Conservation (phyloP, 2,329 filamentous ascomycete species). For the Calycina herbarum region DNA sequence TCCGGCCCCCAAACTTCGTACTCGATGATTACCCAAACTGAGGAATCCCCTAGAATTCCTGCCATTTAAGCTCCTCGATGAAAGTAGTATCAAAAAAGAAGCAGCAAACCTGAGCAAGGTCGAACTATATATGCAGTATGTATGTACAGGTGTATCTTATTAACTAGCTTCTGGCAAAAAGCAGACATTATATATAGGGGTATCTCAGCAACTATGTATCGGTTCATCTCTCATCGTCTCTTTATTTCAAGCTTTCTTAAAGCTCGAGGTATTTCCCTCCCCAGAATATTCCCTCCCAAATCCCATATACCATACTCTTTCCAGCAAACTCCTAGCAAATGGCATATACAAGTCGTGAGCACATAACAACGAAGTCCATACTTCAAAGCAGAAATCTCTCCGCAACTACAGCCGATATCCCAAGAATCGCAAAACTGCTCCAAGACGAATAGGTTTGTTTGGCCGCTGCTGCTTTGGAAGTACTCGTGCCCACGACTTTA, state of each 20-base stretch:
- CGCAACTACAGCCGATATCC: conserved; percentile 20
- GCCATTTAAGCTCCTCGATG: no score
- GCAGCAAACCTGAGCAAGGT: no score
- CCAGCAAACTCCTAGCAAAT: conserved; percentile 3
- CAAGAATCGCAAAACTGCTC: conserved; percentile 21
- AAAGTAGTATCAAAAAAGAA: no score
- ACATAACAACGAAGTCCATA: neutral
- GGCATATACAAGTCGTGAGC: neutral
- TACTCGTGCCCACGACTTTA: conserved; percentile 27
- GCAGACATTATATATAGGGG: neutral
- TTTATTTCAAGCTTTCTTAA: neutral
- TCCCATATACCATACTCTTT: neutral
- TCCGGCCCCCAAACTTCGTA: no score
- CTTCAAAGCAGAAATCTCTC: conserved; percentile 24
- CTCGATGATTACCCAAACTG: no score
- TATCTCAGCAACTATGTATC: neutral
- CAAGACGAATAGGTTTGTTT: conserved; percentile 19
- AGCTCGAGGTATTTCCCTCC: neutral
- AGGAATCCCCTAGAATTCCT: no score
- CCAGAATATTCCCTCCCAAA: neutral
- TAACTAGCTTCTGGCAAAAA: neutral
- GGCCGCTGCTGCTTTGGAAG: conserved; percentile 22
- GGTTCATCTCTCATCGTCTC: neutral
- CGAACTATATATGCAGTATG: no score
- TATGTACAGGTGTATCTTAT: conserved; percentile 39